phyloP scores from a whole-genome alignment of 106 monocot genomes.

The Xerophyta viscosa region DNA sequence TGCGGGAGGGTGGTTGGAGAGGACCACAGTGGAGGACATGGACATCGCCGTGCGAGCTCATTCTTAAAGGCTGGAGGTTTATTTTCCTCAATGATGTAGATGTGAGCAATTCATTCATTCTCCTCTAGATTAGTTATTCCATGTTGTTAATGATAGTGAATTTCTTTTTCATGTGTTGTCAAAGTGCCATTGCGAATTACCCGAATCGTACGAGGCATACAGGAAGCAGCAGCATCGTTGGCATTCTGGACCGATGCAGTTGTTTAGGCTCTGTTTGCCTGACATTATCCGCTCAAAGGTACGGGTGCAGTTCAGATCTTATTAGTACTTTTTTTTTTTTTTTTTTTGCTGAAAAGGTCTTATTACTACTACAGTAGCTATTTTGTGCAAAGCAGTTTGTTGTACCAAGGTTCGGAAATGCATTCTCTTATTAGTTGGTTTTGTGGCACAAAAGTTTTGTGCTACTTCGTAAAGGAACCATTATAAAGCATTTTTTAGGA shows the following conservation, averaged over 20 bases:
- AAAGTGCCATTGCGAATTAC: slow-evolving; percentile 83
- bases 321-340: no score
- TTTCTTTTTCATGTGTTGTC: no score
- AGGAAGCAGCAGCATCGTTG: slow-evolving; percentile 88
- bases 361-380: no score
- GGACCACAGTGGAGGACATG: slow-evolving; percentile 90
- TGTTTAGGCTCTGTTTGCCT: slow-evolving; percentile 72
- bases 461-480: no score
- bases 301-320: no score
- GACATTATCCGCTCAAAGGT: slow-evolving; percentile 75
- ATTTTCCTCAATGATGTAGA: slow-evolving; percentile 93
- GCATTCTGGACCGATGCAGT: slow-evolving; percentile 93
- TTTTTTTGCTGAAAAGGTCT: no score
- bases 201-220: slow-evolving; percentile 84
- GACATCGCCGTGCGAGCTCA: slow-evolving; percentile 87
- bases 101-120: slow-evolving; percentile 30
- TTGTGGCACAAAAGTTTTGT: no score
- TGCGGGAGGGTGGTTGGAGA: slow-evolving; percentile 87
- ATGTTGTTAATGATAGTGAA: slow-evolving; percentile 1
- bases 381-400: no score
- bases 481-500: no score
- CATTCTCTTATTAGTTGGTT: no score
- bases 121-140: background rate
- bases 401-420: no score
- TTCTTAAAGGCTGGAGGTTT: slow-evolving; percentile 91